Conservation (phyloP, 495 filamentous ascomycete species). For the Penicillium flavigenum region DNA sequence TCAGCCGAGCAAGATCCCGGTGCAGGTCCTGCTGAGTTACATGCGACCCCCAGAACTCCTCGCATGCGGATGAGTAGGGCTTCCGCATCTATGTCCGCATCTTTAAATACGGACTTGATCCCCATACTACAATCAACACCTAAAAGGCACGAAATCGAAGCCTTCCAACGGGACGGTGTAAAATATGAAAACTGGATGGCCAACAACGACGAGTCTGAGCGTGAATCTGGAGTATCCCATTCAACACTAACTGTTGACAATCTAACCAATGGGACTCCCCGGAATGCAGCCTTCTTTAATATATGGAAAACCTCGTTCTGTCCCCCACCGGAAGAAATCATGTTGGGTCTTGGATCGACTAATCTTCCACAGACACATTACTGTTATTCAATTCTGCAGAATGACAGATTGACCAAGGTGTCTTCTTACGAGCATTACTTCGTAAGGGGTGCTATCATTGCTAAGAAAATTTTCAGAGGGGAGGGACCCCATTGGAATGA, state of each 20-base stretch:
- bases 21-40: too few species aligned
- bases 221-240: background rate
- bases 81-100: background rate
- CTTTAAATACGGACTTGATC: background rate
- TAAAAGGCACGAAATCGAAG: accelerated
- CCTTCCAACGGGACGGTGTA: accelerated
- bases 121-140: background rate
- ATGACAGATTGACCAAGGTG: too few species aligned
- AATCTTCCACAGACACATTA: background rate
- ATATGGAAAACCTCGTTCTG: too few species aligned
- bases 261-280: background rate
- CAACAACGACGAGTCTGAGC: background rate
- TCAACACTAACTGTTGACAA: background rate
- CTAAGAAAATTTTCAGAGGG: too few species aligned
- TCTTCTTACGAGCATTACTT: background rate
- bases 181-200: background rate
- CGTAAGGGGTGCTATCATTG: background rate
- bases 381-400: too few species aligned
- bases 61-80: background rate
- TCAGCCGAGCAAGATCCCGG: too few species aligned
- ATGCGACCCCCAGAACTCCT: background rate
- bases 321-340: background rate
- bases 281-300: too few species aligned
- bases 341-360: background rate
- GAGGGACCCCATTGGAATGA: background rate